A percentile compares a stretch with the other conserved stretches of the same genome.
phyloP scores from a whole-genome alignment of 306 rosid species.

The Casuarina equisetifolia region DNA sequence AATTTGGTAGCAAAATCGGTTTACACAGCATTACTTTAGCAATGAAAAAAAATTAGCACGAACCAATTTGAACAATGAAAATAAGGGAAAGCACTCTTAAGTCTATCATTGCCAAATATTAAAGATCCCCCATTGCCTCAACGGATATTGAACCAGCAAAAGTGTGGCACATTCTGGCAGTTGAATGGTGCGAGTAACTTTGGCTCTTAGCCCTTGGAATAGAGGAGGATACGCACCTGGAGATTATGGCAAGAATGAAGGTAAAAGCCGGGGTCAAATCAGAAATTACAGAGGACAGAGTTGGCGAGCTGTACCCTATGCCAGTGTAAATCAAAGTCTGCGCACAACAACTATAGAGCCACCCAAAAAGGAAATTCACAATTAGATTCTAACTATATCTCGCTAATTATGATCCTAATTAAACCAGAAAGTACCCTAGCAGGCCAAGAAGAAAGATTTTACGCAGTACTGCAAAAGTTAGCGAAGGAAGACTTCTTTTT shows the following conservation, averaged over 20 bases:
- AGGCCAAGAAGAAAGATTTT: slow-evolving; percentile 31
- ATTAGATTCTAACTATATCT: no score
- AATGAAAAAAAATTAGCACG: neutral
- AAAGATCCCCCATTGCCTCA: neutral
- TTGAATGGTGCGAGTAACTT: neutral
- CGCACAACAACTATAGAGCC: slow-evolving; percentile 10
- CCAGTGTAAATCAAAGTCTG: slow-evolving; percentile 39
- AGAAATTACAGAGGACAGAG: slow-evolving; percentile 38
- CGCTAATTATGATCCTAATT: neutral
- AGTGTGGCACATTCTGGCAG: neutral
- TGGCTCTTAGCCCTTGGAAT: neutral
- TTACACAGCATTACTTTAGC: neutral
- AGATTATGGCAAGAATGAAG: slow-evolving; percentile 38
- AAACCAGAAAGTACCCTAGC: slow-evolving; percentile 27
- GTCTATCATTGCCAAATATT: neutral
- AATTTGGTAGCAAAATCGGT: neutral
- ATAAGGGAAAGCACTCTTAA: neutral
- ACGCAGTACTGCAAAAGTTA: slow-evolving; percentile 14
- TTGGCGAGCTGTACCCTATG: slow-evolving; percentile 48
- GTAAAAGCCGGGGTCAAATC: slow-evolving; percentile 54
- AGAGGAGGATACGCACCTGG: slow-evolving; percentile 28
- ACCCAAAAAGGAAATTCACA: neutral
- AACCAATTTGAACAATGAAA: neutral
- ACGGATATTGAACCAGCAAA: neutral
- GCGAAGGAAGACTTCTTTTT: slow-evolving; percentile 33